Evolutionary conservation across 2,329 filamentous ascomycete species (phyloP), one percentile per base, ranked within the genome.

Genomic region (Mariannaea elegans): DNA sequence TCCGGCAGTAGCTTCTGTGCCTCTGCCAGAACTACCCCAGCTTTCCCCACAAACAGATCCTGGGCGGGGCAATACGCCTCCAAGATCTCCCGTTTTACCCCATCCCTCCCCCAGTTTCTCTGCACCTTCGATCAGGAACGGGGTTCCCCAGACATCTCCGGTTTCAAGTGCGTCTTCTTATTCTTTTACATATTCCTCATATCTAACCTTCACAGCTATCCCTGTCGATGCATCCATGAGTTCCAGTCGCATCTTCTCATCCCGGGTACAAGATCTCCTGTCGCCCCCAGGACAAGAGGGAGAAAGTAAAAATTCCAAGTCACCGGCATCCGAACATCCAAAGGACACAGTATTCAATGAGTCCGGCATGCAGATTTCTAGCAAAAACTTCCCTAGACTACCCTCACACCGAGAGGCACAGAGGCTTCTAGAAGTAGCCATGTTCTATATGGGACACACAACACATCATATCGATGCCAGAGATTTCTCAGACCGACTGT

Each of bases 401-500:
- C 68, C 68, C 6, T 56, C 68, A 0, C 62, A 65, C 4, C 34
- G 70, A 3, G 68, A 71, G 23, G 68, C 68, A 1, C 64, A 71
- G 21, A 38, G 68, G 3, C 24, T 71, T 2, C 12, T 71, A 7
- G 66, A 71, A 2, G 66, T 61, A 14, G 65, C 66, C 10, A 21
- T 69, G 12, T 70, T 70, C 47, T 70, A 69, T 13, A 68, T 70
- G 5, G 68, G 68, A 12, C 68, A 70, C 36, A 71, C 68, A 1
- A 68, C 71, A 3, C 68, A 71, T 32, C 68, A 71, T 36, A 64
- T 71, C 2, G 68, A 70, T 29, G 66, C 68, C 19, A 65, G 68
- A 1, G 68, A 69, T 10, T 71, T 70, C 24, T 69, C 68, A 29
- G 68, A 70, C 19, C 68, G 69, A 4, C 42, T 70, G n/a, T 70